Evolutionary conservation across 306 rosid genomes (phyloP), one percentile per base, ranked within the genome.

Genomic region (Sphenostylis stenocarpa): DNA sequence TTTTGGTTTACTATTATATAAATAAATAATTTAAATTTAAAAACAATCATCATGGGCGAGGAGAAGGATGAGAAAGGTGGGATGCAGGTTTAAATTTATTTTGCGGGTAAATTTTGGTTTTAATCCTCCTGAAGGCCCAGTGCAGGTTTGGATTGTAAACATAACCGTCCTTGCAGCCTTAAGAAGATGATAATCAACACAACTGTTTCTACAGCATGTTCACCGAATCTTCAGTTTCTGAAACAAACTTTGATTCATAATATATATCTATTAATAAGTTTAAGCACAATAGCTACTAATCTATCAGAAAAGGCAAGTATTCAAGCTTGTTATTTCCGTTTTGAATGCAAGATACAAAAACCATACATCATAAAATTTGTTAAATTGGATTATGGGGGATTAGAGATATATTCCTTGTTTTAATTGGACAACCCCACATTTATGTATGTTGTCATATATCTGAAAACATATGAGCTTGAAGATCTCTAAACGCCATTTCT

Each of bases 141-240:
- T 11, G 43, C 10, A 12, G 33, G 78, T 21, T 75, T 47, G 26
- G 26, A 44, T 39, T 66, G 53, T 12, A 15, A 24, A 55, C 9
- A 9, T 23, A 24, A n/a, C 45, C 8, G 14, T 41, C 48, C 66
- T 55, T 55, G 26, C 28, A 4, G 28, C 36, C 53, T 33, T 36
- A 36, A 36, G 8, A 34, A 38, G 41, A 73, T 41, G 64, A 67
- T 12, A 68, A 64, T 41, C 51, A 16, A 33, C 34, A 45, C 3
- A 11, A 24, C 64, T 19, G 51, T 29, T 71, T 47, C 79, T 15
- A 64, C 53, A 77, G 79, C 63, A 21, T 70, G 43, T 62, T 44
- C 65, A 39, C 10, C 47, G 31, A 63, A 71, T 26, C 15, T 1
- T 38, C 56, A 39, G 45, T 39, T 36, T 61, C 10, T 21, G 51